Base-by-base conservation (phyloP, 2,329 filamentous ascomycete genomes). In the Xylaria sp. region DNA sequence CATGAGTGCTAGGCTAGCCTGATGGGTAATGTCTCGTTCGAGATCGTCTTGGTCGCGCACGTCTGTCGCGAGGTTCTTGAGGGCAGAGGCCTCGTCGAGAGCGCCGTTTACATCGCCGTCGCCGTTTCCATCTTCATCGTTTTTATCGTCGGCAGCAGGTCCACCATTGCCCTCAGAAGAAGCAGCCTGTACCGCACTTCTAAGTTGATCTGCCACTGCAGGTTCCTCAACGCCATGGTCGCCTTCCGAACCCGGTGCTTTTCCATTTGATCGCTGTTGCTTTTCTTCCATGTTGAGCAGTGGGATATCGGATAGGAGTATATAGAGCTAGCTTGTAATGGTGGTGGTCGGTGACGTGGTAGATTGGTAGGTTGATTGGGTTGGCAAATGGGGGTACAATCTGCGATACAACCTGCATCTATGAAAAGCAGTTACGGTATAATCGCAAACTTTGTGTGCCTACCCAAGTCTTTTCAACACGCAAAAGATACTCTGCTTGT, bases 41-140 rank as follows among this genome's bases (percentile, higher is more conserved):
- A 98, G 79, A 61, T 97, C 93, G 78, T 93, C 89, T 75, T 98
- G 94, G 70, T 97, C 88, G 59, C 92, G 87, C 21, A 95, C 87
- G 60, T 88, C 83, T 53, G 87, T 85, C 4, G 89, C 87, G 40
- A 93, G 78, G 43, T 84, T 84, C 59, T 82, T 80, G 27, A 93
- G 78, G 19, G 85, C 83, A 53, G 82, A 81, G 41, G 84, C 83
- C 70, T 91, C 88, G 64, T 87, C 85, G 60, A 83, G 61, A 8
- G 54, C 51, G 33, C 64, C 43, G 40, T 23, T 13, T 13, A 27
- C 40, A 25, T 63, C 49, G 47, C 15, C 13, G 5, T 43, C 38
- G 21, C 13, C 54, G 27, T 35, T 38, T 33, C 40, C 54, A 13
- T 44, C 37, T 23, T 41, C 31, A n/a, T 47, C 9, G 11, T 15